Evolutionary conservation across 2,329 filamentous ascomycete genomes (phyloP).

Genomic region (Paraphoma sp.): DNA sequence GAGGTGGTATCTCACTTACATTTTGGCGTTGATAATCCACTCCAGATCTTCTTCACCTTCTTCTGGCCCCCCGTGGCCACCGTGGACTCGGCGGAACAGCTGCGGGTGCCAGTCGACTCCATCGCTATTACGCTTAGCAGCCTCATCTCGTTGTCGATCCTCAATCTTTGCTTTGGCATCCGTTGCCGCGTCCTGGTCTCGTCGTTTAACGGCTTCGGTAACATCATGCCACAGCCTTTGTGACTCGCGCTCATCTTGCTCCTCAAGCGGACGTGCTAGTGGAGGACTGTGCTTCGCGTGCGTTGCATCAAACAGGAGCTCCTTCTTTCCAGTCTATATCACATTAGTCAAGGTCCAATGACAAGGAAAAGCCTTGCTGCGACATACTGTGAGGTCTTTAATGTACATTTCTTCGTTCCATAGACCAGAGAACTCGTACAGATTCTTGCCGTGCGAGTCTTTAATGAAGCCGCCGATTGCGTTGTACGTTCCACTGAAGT

Average conservation of each 20-base stretch:
- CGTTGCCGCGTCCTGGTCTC: conserved; percentile 87
- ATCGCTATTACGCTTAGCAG: conserved; percentile 77
- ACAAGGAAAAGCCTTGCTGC: too few species aligned
- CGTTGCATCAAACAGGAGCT: conserved; percentile 86
- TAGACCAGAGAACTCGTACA: conserved; percentile 88
- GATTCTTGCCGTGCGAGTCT: conserved; percentile 80
- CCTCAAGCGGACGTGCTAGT: conserved; percentile 74
- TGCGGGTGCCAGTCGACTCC: conserved; percentile 87
- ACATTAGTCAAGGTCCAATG: conserved; percentile 3
- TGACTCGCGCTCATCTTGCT: conserved; percentile 90
- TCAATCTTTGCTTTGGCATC: conserved; percentile 97
- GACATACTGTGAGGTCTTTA: conserved; percentile 76
- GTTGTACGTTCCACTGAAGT: conserved; percentile 95
- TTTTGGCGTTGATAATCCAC: conserved; percentile 88
- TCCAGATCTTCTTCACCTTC: conserved; percentile 89
- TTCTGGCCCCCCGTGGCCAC: conserved; percentile 73
- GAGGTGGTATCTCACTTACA: conserved; percentile 62
- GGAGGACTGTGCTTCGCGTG: conserved; percentile 79
- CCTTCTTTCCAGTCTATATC: conserved; percentile 82
- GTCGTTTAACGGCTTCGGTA: conserved; percentile 78
- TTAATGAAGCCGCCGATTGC: conserved; percentile 92
- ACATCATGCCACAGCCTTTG: conserved; percentile 86
- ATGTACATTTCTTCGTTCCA: conserved; percentile 97
- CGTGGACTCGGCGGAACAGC: conserved; percentile 78
- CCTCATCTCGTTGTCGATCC: conserved; percentile 88